These are phyloP conservation scores for Gleditsia sinensis DNA, from an alignment of 306 rosid genomes.

Conservation along the genomic window DNA sequence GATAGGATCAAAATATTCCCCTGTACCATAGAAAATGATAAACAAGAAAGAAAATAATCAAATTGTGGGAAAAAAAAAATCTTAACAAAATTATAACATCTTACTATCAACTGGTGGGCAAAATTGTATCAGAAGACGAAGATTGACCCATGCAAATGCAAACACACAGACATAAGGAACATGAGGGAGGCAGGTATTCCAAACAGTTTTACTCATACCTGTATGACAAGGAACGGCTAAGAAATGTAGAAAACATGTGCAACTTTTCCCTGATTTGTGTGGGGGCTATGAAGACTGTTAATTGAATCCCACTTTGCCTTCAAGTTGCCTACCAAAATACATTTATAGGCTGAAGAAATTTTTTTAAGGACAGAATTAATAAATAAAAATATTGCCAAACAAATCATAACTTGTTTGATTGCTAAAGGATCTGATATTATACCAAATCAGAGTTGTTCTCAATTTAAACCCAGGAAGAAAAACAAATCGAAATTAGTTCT, in stretches of 20 bases:
- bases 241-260: not conserved
- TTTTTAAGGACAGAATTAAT: not conserved
- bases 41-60: constrained; percentile 45
- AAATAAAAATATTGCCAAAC: constrained; percentile 19
- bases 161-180: not conserved
- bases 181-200: not conserved
- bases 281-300: not conserved
- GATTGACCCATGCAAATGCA: not conserved
- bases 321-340: constrained; percentile 37
- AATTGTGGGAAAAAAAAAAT: constrained; percentile 29
- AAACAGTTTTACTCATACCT: not conserved
- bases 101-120: constrained; percentile 20
- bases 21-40: constrained; percentile 38
- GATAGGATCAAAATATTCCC: constrained; percentile 45
- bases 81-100: not conserved
- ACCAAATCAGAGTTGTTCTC: constrained; percentile 5
- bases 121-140: constrained; percentile 10
- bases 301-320: constrained; percentile 34
- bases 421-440: not conserved
- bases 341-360: constrained; percentile 33
- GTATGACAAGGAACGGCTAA: not conserved
- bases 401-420: not conserved
- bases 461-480: constrained; percentile 6
- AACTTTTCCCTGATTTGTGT: not conserved
- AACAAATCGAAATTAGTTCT: not conserved